Conservation (phyloP, 768 basidiomycete species). For the Chalciporus piperatus region DNA sequence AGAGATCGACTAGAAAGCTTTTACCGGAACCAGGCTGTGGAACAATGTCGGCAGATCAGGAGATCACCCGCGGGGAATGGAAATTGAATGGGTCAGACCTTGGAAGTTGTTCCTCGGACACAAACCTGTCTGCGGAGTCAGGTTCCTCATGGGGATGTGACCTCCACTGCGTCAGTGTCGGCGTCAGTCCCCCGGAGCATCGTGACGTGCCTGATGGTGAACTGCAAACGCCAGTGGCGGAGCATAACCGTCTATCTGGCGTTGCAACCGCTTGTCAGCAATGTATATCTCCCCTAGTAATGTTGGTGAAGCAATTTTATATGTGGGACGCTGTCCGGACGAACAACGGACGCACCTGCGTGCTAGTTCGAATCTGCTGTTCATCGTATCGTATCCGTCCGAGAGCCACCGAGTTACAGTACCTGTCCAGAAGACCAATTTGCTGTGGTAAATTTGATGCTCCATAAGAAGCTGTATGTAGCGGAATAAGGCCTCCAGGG, state of each 20-base stretch:
- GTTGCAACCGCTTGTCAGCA: too few relatives aligned
- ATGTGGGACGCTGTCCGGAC: too few relatives aligned
- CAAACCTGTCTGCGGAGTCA: not conserved
- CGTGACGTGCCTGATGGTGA: too few relatives aligned
- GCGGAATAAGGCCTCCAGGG: not conserved
- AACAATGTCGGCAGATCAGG: slow-evolving; percentile 30
- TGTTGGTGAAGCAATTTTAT: too few relatives aligned
- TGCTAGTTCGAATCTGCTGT: slow-evolving; percentile 51
- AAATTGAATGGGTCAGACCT: slow-evolving; percentile 32
- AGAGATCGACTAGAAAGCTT: slow-evolving; percentile 45
- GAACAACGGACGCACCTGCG: slow-evolving; percentile 37
- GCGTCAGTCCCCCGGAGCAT: not conserved
- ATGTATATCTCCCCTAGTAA: too few relatives aligned
- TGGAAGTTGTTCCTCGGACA: too few relatives aligned
- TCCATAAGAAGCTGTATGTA: not conserved
- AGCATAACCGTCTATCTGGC: slow-evolving; percentile 26
- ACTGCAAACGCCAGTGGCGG: slow-evolving; percentile 44
- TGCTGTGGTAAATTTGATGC: slow-evolving; percentile 18
- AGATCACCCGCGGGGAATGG: not conserved
- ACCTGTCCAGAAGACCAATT: slow-evolving; percentile 45
- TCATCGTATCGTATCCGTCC: slow-evolving; percentile 49
- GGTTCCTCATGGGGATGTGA: slow-evolving; percentile 3
- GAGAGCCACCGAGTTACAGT: slow-evolving; percentile 43
- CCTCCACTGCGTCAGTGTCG: slow-evolving; percentile 35
- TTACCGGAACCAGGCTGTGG: slow-evolving; percentile 55